Base-by-base conservation (phyloP, 169 alveolate genomes). In the Theileria orientalis region DNA sequence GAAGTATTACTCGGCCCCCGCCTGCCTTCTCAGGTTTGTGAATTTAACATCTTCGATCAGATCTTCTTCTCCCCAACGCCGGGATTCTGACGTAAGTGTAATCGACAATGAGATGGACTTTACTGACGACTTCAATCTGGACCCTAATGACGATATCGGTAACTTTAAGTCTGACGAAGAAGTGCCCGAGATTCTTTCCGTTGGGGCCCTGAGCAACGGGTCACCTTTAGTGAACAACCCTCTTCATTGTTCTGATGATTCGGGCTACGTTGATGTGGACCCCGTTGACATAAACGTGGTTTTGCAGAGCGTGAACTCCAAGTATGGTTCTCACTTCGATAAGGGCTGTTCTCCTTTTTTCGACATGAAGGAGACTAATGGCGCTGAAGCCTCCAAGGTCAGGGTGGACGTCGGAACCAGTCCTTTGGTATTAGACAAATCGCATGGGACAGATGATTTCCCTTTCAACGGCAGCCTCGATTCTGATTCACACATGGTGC, bases 1-100 rank as follows among this genome's bases (percentile, higher is more conserved):
- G 30, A 79, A 79, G 23, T 44, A 79, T 42, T 66, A 52, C 37
- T 47, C 87, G 3, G 87, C 87, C 23, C 87, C 87, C 13, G 83
- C 87, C 0, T 79, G 87, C 46, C 61, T 75, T 29, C 57, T 79
- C 25, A 74, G 61, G 11, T 79, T 62, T 29, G 69, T 79, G 30
- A 69, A 64, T 35, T 2, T 54, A 19, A 42, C 87, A 0, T 71
- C 87, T 21, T 60, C 82, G 29, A 11, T 77, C 5, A 40, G 60
- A 30, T 29, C 51, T 9, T 35, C 14, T 35, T n/a, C 33, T 19
- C 23, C 29, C 16, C 13, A 11, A 11, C 13, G 30, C 16, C 16
- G 76, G 51, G 76, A 68, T 29, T 68, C 76, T 19, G 76, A 68
- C 40, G 76, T 25, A 29, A 68, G 67, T 21, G 46, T 68, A 25